Base-by-base conservation (phyloP, 2,329 filamentous ascomycete species). In the Beauveria brongniartii region DNA sequence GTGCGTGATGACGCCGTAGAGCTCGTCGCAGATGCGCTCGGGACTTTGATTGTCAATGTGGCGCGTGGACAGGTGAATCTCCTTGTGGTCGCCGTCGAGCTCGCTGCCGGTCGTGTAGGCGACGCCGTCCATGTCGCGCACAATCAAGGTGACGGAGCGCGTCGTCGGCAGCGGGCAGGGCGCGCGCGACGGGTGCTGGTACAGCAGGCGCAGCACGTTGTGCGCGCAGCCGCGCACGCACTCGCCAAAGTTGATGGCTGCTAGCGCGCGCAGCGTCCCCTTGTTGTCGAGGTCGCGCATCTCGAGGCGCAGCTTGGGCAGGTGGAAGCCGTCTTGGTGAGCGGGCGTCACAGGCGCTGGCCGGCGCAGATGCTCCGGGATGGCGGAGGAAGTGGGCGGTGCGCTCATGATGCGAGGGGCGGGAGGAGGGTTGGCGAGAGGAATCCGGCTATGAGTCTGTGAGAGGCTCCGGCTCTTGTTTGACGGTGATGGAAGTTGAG, bases 91-190 rank as follows among this genome's bases (percentile, higher is more conserved):
- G 63, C 80, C 67, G 74, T 96, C 92, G 12, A 95, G 81, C 44
- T 92, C 88, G 10, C 79, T 83, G 64, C 91, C 90, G 0, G 84
- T 91, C 1, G 93, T 97, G 77, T 97, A 96, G 22, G 93, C 93
- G 5, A 97, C 90, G 55, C 93, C 93, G 53, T 77, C 79, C 83
- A 96, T 92, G 65, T 85, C 79, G 34, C 90, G 85, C 5, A 97
- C 78, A 63, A 96, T 80, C 41, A 97, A 76, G 0, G 92, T 97
- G 20, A 97, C 85, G 56, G 91, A 95, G 63, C 91, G 88, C 10
- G 91, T 94, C n/a, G 83, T 79, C 46, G 84, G 83, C 12, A 73
- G 69, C 57, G 74, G 75, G 41, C 78, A 78, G 51, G 72, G 70
- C 28, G 71, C 69, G 63, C 74, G 72, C 5, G 68, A 65, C 53